Evolutionary conservation across 2,329 filamentous ascomycete species (phyloP), one percentile per base, ranked within the genome.

Genomic region (Biscogniauxia mediterranea): DNA sequence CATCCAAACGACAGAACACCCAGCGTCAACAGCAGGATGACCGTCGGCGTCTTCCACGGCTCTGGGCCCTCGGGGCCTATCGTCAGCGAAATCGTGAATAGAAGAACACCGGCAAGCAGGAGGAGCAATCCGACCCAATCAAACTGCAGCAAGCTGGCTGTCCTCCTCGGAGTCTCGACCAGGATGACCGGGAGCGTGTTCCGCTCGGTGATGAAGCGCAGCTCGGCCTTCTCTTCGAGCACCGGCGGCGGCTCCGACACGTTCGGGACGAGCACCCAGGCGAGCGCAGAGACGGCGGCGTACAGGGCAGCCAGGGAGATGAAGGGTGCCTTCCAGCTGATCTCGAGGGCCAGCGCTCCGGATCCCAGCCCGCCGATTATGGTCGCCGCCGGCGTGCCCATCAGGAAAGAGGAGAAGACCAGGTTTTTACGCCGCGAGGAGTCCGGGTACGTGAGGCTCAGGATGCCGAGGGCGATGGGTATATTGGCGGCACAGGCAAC

Each of bases 361-460:
- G 72, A 73, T 25, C 71, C 71, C n/a, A 74, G 60, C 19, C 74
- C 71, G 8, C 74, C 74, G 23, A 75, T 67, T 23, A 75, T 70
- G 4, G 71, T 73, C 3, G 72, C 72, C 11, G 69, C 65, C 9
- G 72, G 70, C 1, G 70, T 74, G 13, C 74, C 74, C 68, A 73
- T 73, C 28, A 74, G 67, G 57, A 75, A 73, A 25, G 73, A 70
- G 1, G 72, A 72, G 55, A 74, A 75, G 17, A 71, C 71, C 46
- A 73, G 61, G 52, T 74, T 74, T 57, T 70, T 71, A 38, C 73
- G 72, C 13, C 70, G 72, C 7, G 72, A 74, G 11, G 72, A 64
- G 9, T 64, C 60, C 11, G 70, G 68, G 56, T 75, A 75, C 1
- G 69, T 65, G 4, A 74, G 64, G 52, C 71, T 73, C 54, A 75